A percentile compares a stretch with the other conserved stretches of the same genome.
Evolutionary conservation across 352 stramenopile species (phyloP).

Genomic region (Phytopythium sindhum): DNA sequence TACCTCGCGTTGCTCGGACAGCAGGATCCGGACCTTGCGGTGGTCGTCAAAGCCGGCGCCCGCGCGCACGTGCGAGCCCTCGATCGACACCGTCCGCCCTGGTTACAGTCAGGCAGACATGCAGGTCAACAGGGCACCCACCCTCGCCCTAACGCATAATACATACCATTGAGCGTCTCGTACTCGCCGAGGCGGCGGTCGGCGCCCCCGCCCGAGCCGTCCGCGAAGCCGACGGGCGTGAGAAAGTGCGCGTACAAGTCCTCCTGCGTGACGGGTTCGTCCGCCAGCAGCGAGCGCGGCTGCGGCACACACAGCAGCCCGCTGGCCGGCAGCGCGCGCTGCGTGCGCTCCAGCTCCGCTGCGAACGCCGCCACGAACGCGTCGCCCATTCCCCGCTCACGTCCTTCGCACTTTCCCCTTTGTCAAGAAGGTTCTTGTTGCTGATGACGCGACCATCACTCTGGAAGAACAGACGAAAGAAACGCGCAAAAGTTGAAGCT

Average conservation of each 20-base stretch:
- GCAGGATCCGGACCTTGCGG: constrained; percentile 64
- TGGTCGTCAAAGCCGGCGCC: constrained; percentile 41
- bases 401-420: not conserved
- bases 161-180: constrained; percentile 61
- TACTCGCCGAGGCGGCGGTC: constrained; percentile 40
- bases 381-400: constrained; percentile 27
- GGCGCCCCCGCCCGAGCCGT: not conserved
- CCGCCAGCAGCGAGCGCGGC: constrained; percentile 48
- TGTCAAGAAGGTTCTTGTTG: not conserved
- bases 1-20: constrained; percentile 61
- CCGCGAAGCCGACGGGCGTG: constrained; percentile 20
- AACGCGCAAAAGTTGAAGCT: too few species aligned
- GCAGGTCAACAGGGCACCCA: constrained; percentile 8
- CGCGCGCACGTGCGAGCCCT: constrained; percentile 57
- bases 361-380: constrained; percentile 39
- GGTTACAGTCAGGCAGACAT: constrained; percentile 6
- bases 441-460: too few species aligned
- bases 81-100: constrained; percentile 53
- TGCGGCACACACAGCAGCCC: constrained; percentile 72
- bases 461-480: too few species aligned
- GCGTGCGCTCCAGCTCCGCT: constrained; percentile 40
- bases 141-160: not conserved
- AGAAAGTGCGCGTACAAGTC: constrained; percentile 62
- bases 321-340: constrained; percentile 43
- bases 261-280: constrained; percentile 29